Percentiles rank a stretch among this genome's conserved stretches.
phyloP scores from a whole-genome alignment of 495 filamentous ascomycete species.

The Parachaetomium inaequale region DNA sequence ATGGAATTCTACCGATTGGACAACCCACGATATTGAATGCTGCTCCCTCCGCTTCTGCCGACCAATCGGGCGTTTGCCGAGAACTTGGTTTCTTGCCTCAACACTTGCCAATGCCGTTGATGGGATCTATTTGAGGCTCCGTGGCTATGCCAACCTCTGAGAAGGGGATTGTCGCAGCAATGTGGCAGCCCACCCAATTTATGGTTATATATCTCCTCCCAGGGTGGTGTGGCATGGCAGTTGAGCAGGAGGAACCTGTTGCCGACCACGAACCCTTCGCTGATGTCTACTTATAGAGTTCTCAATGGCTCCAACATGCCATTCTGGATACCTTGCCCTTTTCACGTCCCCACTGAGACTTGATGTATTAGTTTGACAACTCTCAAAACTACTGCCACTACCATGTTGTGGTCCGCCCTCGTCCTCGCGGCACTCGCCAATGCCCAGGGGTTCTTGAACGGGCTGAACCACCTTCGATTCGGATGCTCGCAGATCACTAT shows the following conservation, averaged over 20 bases:
- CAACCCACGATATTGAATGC: not conserved
- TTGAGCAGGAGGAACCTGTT: not conserved
- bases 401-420: conserved; percentile 1
- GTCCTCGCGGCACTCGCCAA: not conserved
- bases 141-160: too few relatives aligned
- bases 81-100: not conserved
- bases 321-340: not conserved
- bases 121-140: too few relatives aligned
- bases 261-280: too few relatives aligned
- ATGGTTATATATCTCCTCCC: too few relatives aligned
- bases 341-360: not conserved
- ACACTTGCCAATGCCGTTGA: not conserved
- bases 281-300: not conserved
- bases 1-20: not conserved
- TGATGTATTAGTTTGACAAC: not conserved
- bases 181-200: too few relatives aligned
- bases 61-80: conserved; percentile 1
- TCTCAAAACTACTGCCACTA: not conserved
- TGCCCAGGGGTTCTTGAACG: not conserved
- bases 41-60: not conserved
- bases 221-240: not conserved
- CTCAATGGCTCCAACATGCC: not conserved
- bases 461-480: not conserved
- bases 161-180: too few relatives aligned
- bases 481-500: not conserved